These are phyloP conservation scores for Erysimum pusillum DNA, from an alignment of 441 rosid genomes.

Conservation along the genomic window DNA sequence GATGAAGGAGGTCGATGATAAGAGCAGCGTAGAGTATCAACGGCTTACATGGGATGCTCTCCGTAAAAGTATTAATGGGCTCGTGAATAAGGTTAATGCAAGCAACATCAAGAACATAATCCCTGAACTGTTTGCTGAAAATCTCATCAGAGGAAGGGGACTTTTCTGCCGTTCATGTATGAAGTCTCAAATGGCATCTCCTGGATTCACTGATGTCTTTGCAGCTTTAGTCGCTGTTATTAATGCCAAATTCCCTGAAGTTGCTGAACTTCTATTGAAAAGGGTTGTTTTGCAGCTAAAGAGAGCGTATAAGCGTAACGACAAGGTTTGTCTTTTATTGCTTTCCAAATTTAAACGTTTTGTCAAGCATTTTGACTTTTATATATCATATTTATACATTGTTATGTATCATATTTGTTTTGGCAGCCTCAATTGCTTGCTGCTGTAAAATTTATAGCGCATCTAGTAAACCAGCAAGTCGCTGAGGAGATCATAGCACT, in stretches of 20 bases:
- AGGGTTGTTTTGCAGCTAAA: conserved; percentile 93
- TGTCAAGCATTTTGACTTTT: conserved; percentile 7
- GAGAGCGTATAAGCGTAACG: conserved; percentile 89
- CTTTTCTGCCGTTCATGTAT: conserved; percentile 89
- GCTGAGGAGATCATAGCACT: conserved; percentile 87
- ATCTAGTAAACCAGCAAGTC: conserved; percentile 92
- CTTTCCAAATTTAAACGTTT: background rate
- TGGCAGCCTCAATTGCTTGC: conserved; percentile 89
- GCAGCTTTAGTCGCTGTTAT: conserved; percentile 89
- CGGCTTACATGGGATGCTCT: conserved; percentile 97
- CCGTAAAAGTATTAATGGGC: conserved; percentile 90
- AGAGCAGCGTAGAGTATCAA: conserved; percentile 85
- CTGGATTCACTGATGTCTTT: conserved; percentile 90
- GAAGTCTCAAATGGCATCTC: conserved; percentile 98
- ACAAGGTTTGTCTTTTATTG: conserved; percentile 61
- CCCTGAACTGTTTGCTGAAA: conserved; percentile 88
- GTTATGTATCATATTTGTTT: conserved; percentile 20
- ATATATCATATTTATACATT: conserved; percentile 13
- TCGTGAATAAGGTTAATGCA: conserved; percentile 87
- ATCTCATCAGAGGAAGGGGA: conserved; percentile 89
- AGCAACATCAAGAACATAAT: conserved; percentile 88
- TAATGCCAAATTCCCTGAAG: conserved; percentile 90
- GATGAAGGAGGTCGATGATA: conserved; percentile 91
- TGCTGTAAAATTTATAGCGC: conserved; percentile 90
- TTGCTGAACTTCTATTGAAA: conserved; percentile 79